Percentiles rank a stretch among this genome's conserved stretches.
phyloP scores from a whole-genome alignment of 345 rosid species.

The Litchi chinensis region DNA sequence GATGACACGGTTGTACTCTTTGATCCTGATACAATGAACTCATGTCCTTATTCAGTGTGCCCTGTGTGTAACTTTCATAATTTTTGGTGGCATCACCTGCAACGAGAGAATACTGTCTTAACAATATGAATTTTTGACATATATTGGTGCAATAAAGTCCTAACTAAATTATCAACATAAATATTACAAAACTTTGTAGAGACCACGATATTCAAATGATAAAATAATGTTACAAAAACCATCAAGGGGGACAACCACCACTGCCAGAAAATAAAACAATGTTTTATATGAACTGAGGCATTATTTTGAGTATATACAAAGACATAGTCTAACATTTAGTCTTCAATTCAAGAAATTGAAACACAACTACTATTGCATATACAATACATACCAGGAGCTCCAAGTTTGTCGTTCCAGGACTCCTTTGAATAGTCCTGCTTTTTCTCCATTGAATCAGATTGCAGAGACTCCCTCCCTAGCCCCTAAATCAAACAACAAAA shows the following conservation, averaged over 20 bases:
- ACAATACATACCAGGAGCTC: conserved; percentile 33
- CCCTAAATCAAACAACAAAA: conserved; percentile 40
- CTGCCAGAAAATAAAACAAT: neutral
- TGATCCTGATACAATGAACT: conserved; percentile 54
- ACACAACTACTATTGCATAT: neutral
- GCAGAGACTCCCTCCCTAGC: conserved; percentile 55
- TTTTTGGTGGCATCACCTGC: conserved; percentile 43
- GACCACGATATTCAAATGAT: too few species aligned
- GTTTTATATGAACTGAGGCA: neutral
- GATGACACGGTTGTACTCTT: conserved; percentile 65
- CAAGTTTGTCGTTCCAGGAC: conserved; percentile 44
- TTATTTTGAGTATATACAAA: neutral
- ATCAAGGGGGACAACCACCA: neutral
- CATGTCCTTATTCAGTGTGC: conserved; percentile 30
- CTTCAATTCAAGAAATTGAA: neutral
- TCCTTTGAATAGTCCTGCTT: conserved; percentile 43
- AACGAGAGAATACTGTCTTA: neutral
- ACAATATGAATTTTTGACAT: neutral
- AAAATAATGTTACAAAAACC: neutral
- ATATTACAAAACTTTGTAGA: neutral
- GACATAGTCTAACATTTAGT: neutral
- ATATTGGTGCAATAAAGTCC: neutral
- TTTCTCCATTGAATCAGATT: conserved; percentile 31
- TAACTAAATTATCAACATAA: too few species aligned
- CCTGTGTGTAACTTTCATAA: conserved; percentile 37